A percentile compares a stretch with the other conserved stretches of the same genome.
These are phyloP conservation scores for Schoenoplectus triqueter DNA, from an alignment of 202 grass and related monocot species.

Conservation along the genomic window DNA sequence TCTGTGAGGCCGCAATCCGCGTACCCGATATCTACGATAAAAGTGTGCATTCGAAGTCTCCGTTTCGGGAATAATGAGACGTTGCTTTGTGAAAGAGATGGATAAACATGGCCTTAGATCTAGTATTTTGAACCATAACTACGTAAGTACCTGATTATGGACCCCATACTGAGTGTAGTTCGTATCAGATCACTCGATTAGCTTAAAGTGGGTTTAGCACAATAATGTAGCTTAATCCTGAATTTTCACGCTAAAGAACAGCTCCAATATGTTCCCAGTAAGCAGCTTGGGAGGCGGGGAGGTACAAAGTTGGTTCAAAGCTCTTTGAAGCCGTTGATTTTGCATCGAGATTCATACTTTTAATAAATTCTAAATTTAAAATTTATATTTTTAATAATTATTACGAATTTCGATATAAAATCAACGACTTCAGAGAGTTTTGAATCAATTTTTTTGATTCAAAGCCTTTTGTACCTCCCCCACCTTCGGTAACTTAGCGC, in stretches of 20 bases:
- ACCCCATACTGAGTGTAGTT: not conserved
- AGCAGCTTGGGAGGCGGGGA: too few species aligned
- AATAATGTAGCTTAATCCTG: not conserved
- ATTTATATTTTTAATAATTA: too few species aligned
- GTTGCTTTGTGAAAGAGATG: not conserved
- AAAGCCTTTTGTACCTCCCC: too few species aligned
- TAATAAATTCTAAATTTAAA: too few species aligned
- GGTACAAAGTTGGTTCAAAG: too few species aligned
- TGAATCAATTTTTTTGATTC: too few species aligned
- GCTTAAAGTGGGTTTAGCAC: not conserved
- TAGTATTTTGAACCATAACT: not conserved
- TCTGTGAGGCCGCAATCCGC: not conserved
- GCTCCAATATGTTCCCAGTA: not conserved
- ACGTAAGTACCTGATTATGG: not conserved
- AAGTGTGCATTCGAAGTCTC: slow-evolving; percentile 11
- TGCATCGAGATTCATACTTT: too few species aligned
- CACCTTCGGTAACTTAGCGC: not conserved
- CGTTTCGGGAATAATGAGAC: slow-evolving; percentile 9
- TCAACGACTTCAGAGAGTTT: too few species aligned
- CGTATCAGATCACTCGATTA: not conserved
- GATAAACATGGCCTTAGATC: not conserved
- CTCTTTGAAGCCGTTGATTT: too few species aligned
- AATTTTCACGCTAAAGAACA: not conserved
- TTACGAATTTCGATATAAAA: too few species aligned
- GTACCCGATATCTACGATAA: not conserved